Base-by-base conservation (phyloP, 192 early-diverging fungal genomes). In the Coemansia sp. region DNA sequence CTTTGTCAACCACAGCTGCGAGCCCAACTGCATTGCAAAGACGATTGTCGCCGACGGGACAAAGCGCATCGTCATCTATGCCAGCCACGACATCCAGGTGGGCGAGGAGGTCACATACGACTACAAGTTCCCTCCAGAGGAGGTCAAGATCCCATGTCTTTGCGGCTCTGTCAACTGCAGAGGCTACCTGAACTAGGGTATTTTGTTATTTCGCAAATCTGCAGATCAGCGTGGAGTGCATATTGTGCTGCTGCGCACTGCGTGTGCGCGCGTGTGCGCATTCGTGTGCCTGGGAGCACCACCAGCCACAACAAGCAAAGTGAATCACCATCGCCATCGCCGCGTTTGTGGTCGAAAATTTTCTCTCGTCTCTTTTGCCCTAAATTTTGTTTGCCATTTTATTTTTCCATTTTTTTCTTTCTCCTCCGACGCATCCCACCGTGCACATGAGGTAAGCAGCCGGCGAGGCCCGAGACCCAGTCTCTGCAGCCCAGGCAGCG, bases 21-120 rank as follows among this genome's bases (percentile, higher is more conserved):
- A 98, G 93, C 97, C 98, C 40, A 99, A 99, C 77, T 98, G 97
- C 83, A 96, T 86, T 79, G 98, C 98, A 24, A 94, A 94, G 73
- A 91, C 95, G 36, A 96, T 98, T 59, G 91, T 90, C 25, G 91
- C 96, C 0, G 95, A 94, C 45, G 93, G 92, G 14, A 89, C 90
- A 37, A 98, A 96, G 78, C 94, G 94, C 63, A 98, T 98, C 76
- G 97, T 96, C 39, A 99, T 99, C 64, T 98, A 99, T 80, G 98
- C 98, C 38, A 94, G 94, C 76, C 83, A 91, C 19, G 92, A 95
- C 59, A 98, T 98, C 66, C 88, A 92, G 63, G 90, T 88, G 49
- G 97, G 94, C 32, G 97, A 98, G 67, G 98, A 99, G 71, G 94
- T 99, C 66, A 99, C 98, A 0, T 99, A 99, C 73, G 95, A 99